Base-by-base conservation (phyloP, 2,329 filamentous ascomycete genomes). In the Chaetomium globosum region DNA sequence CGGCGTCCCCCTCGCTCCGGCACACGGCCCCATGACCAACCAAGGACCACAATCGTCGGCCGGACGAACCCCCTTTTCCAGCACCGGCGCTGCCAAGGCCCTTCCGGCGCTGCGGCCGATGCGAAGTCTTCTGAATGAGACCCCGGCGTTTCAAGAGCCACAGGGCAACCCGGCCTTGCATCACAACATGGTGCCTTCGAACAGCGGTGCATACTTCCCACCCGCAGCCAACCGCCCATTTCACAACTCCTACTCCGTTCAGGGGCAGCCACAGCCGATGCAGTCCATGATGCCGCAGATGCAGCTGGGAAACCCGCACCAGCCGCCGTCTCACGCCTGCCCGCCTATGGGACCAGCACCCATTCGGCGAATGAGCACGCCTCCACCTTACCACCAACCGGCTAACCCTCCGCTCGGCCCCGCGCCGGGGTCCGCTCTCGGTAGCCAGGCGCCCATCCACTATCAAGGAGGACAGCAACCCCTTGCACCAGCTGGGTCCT, bases 51-150 rank as follows among this genome's bases (percentile, higher is more conserved):
- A 62, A 13, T 2, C 51, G 9, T 5, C 52, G 3, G 19, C 49
- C 13, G 59, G 62, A 48, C 67, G 77, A 7, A 76, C 74, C 23
- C 76, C 77, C 1, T 78, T 78, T 56, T 73, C 74, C 8, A 72
- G 61, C 65, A 71, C 74, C 26, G 70, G 67, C n/a, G 65, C 63
- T 36, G 63, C 69, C 16, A 75, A 69, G 49, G 73, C 70, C n/a
- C 75, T 75, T 33, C 76, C 77, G 2, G 73, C 76, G 13, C 72
- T 79, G 46, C 77, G 77, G 8, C 77, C 77, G 4, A 68, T 79
- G 43, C 74, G 77, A 26, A 69, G 63, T 71, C 72, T 66, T 62
- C 68, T 65, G 68, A 75, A 69, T 64, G 75, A 68, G 69, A 71
- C 58, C 70, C 73, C 69, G 54, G 56, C 60, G 19, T 70, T 53